Evolutionary conservation across 345 rosid species (phyloP).

Genomic region (Toxicodendron radicans): DNA sequence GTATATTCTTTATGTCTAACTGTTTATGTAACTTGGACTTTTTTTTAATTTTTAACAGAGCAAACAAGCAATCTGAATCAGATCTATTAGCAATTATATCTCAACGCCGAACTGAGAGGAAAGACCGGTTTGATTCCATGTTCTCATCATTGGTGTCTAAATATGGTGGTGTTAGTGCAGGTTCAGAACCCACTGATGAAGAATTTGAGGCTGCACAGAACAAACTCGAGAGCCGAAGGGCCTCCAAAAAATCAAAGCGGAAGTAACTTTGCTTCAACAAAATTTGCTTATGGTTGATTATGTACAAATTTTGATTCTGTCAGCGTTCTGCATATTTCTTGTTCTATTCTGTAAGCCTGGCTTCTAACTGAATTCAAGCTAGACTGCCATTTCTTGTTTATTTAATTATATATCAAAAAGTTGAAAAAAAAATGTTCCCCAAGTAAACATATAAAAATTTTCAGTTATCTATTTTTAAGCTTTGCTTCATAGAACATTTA

Average conservation of each 20-base stretch:
- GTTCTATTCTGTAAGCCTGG: background rate
- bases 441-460: background rate
- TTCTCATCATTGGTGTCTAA: constrained; percentile 70
- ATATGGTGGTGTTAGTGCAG: constrained; percentile 53
- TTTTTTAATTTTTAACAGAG: constrained; percentile 36
- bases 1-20: background rate
- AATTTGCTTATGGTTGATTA: background rate
- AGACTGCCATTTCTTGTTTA: background rate
- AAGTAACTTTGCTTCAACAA: constrained; percentile 30
- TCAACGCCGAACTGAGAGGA: constrained; percentile 64
- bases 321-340: constrained; percentile 5
- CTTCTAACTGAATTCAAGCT: background rate
- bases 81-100: constrained; percentile 64
- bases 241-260: constrained; percentile 45
- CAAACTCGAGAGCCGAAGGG: constrained; percentile 54
- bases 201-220: constrained; percentile 86
- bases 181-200: constrained; percentile 77
- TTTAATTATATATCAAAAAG: background rate
- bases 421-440: background rate
- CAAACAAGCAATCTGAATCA: constrained; percentile 47
- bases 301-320: constrained; percentile 24
- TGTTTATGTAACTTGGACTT: background rate
- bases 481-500: background rate
- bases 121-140: constrained; percentile 76
- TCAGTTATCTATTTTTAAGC: background rate